Evolutionary conservation across 2,329 filamentous ascomycete genomes (phyloP).

Genomic region (Diaporthe humulicola): DNA sequence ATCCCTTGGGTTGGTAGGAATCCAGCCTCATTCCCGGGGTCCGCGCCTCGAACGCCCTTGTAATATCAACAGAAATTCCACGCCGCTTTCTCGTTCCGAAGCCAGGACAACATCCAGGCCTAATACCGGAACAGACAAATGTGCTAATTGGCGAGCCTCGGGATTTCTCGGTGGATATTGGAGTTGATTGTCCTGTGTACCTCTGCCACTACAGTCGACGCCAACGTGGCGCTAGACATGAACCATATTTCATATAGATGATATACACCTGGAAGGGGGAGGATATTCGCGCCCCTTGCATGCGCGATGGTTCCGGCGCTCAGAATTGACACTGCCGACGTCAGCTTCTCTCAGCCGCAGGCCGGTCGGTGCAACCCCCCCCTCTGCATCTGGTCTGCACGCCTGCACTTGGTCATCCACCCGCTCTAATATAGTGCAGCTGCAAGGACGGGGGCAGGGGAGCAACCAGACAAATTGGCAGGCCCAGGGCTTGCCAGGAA

Average conservation of each 20-base stretch:
- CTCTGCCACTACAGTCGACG: neutral
- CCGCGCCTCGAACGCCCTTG: neutral
- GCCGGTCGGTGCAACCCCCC: slow-evolving; percentile 4
- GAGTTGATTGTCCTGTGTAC: neutral
- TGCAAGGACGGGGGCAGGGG: slow-evolving; percentile 15
- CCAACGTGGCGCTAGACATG: neutral
- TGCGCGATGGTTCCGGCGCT: neutral
- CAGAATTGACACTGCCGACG: neutral
- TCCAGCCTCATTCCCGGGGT: slow-evolving; percentile 18
- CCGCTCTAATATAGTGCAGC: slow-evolving; percentile 4
- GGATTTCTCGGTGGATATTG: slow-evolving; percentile 4
- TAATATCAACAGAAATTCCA: neutral
- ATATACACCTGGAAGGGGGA: neutral
- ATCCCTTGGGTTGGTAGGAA: slow-evolving; percentile 18
- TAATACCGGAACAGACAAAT: neutral
- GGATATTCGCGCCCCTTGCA: slow-evolving; percentile 14
- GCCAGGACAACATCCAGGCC: neutral
- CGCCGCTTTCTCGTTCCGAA: neutral
- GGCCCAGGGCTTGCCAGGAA: neutral
- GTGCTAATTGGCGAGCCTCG: neutral
- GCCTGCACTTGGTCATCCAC: neutral
- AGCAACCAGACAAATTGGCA: neutral
- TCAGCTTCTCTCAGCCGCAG: slow-evolving; percentile 26
- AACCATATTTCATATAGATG: slow-evolving; percentile 11
- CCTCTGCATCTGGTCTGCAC: slow-evolving; percentile 3